Base-by-base conservation (phyloP, 768 basidiomycete species). In the Boletus subparvulus region DNA sequence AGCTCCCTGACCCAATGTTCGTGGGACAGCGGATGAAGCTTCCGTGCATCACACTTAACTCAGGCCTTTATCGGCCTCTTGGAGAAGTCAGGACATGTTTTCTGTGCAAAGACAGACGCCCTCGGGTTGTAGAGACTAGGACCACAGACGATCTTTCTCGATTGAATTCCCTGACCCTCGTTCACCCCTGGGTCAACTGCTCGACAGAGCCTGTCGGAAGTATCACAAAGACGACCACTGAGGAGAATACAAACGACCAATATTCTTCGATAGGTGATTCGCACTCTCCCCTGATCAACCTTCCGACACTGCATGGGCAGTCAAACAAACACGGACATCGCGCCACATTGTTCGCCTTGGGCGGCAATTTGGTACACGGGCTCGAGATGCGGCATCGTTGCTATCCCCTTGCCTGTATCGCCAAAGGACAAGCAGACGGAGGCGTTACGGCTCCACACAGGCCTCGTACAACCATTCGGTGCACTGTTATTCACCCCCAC, bases 41-140 rank as follows among this genome's bases (percentile, higher is more conserved):
- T 42, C 60, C 56, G n/a, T 58, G 59, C 30, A 17, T 59, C 26
- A n/a, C 19, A 9, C 59, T 61, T 30, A 30, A 26, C 47, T 59
- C 1, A 26, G 52, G 9, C 47, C 16, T 17, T 17, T 43, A n/a
- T 55, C 35, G 1, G 14, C 14, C 7, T n/a, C 28, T 16, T 24
- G 12, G 13, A 14, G 19, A 14, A 2, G 32, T 44, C 30, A 0
- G 43, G 33, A 12, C 4, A 14, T 10, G 10, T 52, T 3, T 61
- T 55, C 30, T 45, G 50, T 4, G 43, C 44, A 6, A 11, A 39
- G 19, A 42, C 47, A 2, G 3, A 2, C 9, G 30, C n/a, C 1
- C 47, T 61, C 9, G 47, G 17, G 32, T 35, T 1, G 52, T 61
- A 11, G 47, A 55, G 30, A 55, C 59, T 3, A 46, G 2, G 16